A percentile compares a stretch with the other conserved stretches of the same genome.
phyloP scores from a whole-genome alignment of 148 eudicot genomes.

The Rheum nobile region DNA sequence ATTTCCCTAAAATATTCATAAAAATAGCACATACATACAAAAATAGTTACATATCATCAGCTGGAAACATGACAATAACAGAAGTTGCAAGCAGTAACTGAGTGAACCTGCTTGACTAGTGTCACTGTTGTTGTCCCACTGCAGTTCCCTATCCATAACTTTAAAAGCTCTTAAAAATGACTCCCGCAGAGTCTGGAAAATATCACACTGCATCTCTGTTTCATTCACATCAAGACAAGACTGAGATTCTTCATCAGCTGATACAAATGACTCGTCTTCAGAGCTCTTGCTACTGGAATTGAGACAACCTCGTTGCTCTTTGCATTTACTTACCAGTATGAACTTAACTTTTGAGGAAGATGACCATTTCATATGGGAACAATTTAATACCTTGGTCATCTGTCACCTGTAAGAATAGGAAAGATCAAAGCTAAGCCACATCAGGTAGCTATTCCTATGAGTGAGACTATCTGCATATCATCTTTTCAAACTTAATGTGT shows the following conservation, averaged over 20 bases:
- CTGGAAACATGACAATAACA: constrained; percentile 7
- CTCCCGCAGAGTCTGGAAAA: constrained; percentile 55
- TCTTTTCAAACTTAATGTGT: neutral
- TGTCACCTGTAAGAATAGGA: neutral
- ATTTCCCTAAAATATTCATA: constrained; percentile 34
- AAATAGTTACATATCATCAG: neutral
- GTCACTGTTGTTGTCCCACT: constrained; percentile 97
- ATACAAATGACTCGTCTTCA: constrained; percentile 40
- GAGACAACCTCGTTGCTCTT: constrained; percentile 49
- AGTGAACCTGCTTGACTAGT: constrained; percentile 61
- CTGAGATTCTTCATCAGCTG: constrained; percentile 47
- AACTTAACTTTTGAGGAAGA: constrained; percentile 68
- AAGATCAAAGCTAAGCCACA: too few relatives aligned
- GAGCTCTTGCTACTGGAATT: constrained; percentile 38
- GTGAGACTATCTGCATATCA: neutral
- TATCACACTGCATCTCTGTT: constrained; percentile 36
- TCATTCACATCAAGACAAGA: constrained; percentile 36
- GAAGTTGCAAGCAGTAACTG: neutral
- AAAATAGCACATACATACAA: neutral
- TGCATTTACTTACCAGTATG: constrained; percentile 62
- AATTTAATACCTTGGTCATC: neutral
- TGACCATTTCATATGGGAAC: too few relatives aligned
- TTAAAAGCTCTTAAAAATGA: constrained; percentile 74
- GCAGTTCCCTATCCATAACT: constrained; percentile 83
- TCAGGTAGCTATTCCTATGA: too few relatives aligned